phyloP scores from a whole-genome alignment of 148 eudicot species.

The Dysphania ambrosioides region DNA sequence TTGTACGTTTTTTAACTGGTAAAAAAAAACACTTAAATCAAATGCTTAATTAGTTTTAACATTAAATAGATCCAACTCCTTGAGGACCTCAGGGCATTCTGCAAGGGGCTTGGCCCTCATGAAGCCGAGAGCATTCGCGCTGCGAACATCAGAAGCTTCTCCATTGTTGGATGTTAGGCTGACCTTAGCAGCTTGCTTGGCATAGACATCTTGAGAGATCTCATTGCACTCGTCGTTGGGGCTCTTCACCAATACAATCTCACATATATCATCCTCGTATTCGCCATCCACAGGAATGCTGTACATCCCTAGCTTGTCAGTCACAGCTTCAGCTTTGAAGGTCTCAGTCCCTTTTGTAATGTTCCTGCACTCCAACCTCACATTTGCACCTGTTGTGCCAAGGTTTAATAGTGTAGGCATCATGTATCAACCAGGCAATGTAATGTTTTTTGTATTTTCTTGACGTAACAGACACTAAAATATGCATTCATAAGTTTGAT shows the following conservation, averaged over 20 bases:
- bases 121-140: constrained; percentile 53
- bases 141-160: constrained; percentile 34
- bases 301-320: constrained; percentile 40
- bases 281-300: constrained; percentile 42
- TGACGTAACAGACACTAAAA: background rate
- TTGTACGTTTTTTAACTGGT: constrained; percentile 7
- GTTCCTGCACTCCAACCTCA: constrained; percentile 42
- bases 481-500: background rate
- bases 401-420: background rate
- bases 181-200: constrained; percentile 30
- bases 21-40: background rate
- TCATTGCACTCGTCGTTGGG: constrained; percentile 41
- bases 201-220: constrained; percentile 22
- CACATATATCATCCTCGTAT: constrained; percentile 47
- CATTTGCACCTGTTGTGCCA: constrained; percentile 34
- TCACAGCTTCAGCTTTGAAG: constrained; percentile 30
- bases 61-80: constrained; percentile 39
- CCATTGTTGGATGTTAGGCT: constrained; percentile 50
- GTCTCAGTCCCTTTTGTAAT: constrained; percentile 25
- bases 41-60: background rate
- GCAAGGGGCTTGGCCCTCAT: constrained; percentile 30
- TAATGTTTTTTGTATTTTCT: too few species aligned
- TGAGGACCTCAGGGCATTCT: constrained; percentile 36
- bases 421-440: too few species aligned
- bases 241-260: constrained; percentile 38